Base-by-base conservation (phyloP, 768 basidiomycete genomes). In the Ramaria sp. region DNA sequence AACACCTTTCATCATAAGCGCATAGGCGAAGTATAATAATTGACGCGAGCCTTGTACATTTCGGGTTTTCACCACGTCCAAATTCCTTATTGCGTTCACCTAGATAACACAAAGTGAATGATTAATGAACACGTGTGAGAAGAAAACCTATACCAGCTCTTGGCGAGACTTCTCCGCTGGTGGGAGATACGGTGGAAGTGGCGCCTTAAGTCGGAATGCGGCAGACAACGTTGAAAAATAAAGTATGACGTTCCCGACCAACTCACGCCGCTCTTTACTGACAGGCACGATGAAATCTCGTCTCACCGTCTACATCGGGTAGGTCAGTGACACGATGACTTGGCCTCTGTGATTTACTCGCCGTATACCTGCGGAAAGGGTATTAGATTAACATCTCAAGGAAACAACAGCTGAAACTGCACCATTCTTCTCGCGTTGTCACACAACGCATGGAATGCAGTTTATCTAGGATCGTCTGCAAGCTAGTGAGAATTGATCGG, bases 401-500 rank as follows among this genome's bases (percentile, higher is more conserved):
- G 16, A 59, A 10, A 34, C 15, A 18, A 56, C 24, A 16, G 18
- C 34, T 10, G 60, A 59, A 52, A 51, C 25, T 38, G 48, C 22
- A 87, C 93, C 94, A 97, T 72, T 95, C 92, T 66, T 95, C 89
- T 38, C 90, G 77, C 0, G 91, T 92, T 5, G 89, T 96, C n/a
- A 97, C 94, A 65, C 91, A 94, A 27, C 94, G 79, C 87, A 98
- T 96, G 60, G 89, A 88, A 65, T 98, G 96, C 55, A 99, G 69
- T 63, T 79, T 83, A 62, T 94, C 92, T 58, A 95, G 69, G 30
- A 94, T 91, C 1, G 81, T 82, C 66, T 95, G 90, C 58, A 92
- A 62, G 61, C 87, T 86, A 1, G 81, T 84, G 68, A 92, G 70
- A 58, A 92, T 81, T 6, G 83, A 81, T 12, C 89, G 83, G 62